Base-by-base conservation (phyloP, 257 asterid genomes). In the Schizonepeta tenuifolia region DNA sequence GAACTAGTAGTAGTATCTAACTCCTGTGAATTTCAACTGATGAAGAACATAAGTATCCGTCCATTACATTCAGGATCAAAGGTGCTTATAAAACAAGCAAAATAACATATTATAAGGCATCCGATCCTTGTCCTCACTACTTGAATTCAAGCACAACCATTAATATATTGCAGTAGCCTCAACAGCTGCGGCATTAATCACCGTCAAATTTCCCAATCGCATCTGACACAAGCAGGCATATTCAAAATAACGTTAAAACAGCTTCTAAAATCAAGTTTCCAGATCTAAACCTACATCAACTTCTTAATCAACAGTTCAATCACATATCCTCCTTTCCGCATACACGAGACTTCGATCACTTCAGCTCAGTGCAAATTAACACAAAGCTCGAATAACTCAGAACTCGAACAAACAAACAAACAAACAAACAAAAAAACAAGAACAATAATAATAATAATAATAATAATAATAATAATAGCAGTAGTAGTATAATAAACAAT, bases 281-380 rank as follows among this genome's bases (percentile, higher is more conserved):
- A 80, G 81, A 80, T 73, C 80, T 66, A 49, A 60, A 61, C 68
- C 67, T 62, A 54, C 57, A 33, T 31, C 78, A 20, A 70, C 65
- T 62, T 44, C 55, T 10, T 53, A 8, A 55, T 35, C 71, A 73
- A 24, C 5, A 31, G 53, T 44, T n/a, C 58, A 75, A 67, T 65
- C 75, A 33, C 68, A 22, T 28, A 14, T 56, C 65, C 76, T 57
- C 38, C 55, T 57, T 18, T 56, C 72, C 21, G 41, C 65, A 5
- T 21, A 64, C 57, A 24, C 60, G 43, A 69, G 67, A 44, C 54
- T 58, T 68, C 81, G 74, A 67, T 65, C 67, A 67, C 54, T 59
- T 47, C 60, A 65, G 56, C 65, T 35, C 75, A 55, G 46, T 64
- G 41, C 56, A 65, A 70, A 75, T 50, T 41, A 49, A 47, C 67